These are phyloP conservation scores for Colletotrichum sp. DNA, from an alignment of 2,329 filamentous ascomycete genomes.

Conservation along the genomic window DNA sequence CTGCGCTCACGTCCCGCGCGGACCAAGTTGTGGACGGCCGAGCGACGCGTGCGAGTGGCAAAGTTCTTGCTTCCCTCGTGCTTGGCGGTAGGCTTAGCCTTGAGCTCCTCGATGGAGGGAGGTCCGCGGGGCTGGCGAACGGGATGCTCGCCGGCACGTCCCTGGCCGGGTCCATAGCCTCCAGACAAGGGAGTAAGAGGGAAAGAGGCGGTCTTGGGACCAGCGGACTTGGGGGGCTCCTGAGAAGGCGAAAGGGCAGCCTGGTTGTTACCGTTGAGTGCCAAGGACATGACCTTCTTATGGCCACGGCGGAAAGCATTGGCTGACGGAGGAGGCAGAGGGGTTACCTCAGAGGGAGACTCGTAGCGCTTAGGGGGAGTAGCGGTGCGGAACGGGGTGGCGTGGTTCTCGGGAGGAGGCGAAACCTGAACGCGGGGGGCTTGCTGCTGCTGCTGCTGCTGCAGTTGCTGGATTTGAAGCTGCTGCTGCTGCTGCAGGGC, in stretches of 20 bases:
- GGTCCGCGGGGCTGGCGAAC: slow-evolving; percentile 91
- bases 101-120: slow-evolving; percentile 88
- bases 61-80: slow-evolving; percentile 99
- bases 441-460: slow-evolving; percentile 57
- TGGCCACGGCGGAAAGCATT: slow-evolving; percentile 94
- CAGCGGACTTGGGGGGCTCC: slow-evolving; percentile 62
- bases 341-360: slow-evolving; percentile 70
- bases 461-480: slow-evolving; percentile 55
- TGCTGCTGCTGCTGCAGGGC: slow-evolving; percentile 38
- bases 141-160: slow-evolving; percentile 92
- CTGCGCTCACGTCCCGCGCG: slow-evolving; percentile 88
- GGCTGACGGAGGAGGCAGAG: slow-evolving; percentile 85
- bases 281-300: slow-evolving; percentile 85
- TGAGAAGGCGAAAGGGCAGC: slow-evolving; percentile 47
- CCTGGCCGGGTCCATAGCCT: slow-evolving; percentile 91
- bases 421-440: slow-evolving; percentile 83
- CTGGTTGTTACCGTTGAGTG: slow-evolving; percentile 56
- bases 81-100: slow-evolving; percentile 87
- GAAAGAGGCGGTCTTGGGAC: slow-evolving; percentile 80
- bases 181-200: slow-evolving; percentile 82
- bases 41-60: slow-evolving; percentile 87
- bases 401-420: slow-evolving; percentile 71
- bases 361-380: slow-evolving; percentile 71
- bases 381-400: slow-evolving; percentile 62
- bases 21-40: slow-evolving; percentile 89